Evolutionary conservation across 768 basidiomycete species (phyloP), one percentile per base, ranked within the genome.

Genomic region (Mycena latifolia): DNA sequence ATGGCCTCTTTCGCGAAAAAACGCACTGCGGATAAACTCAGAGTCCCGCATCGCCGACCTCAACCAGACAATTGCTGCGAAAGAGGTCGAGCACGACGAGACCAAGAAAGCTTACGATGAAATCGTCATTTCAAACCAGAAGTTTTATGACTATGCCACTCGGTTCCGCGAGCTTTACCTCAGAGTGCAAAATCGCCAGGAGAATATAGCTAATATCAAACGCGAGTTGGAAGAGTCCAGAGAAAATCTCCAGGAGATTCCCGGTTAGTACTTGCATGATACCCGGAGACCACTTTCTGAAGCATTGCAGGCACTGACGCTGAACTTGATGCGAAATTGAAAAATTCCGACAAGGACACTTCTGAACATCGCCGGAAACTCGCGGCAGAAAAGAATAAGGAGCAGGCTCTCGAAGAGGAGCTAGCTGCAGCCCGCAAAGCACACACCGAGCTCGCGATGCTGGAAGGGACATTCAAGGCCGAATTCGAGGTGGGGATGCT

Each of bases 121-220:
- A 18, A 79, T 92, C 22, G 89, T 89, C 43, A 82, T 84, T 64
- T 84, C 87, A n/a, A 95, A 94, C 72, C 81, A 84, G 57, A 89
- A 86, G 63, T 96, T 96, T 76, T 90, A 94, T 72, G 92, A 97
- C 54, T 85, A 89, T 48, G 90, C 93, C 4, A 89, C 88, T 24
- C 92, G 92, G 73, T 98, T 98, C 75, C 87, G 94, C 62, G 93
- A 98, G 77, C 84, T 92, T 58, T 96, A 92, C 73, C 78, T 91
- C 59, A 88, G 88, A 71, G 86, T 90, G 24, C 88, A 92, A 60
- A 84, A 81, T 65, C 76, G 93, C 50, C 81, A 89, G 58, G 83
- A 87, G 64, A 86, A 85, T 72, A 91, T 90, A 73, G 74, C 80
- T n/a, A 84, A 87, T 52, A 80, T 88, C 57, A 82, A 91, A 69